Conservation (phyloP, 768 basidiomycete species). For the Amyloporia xantha region DNA sequence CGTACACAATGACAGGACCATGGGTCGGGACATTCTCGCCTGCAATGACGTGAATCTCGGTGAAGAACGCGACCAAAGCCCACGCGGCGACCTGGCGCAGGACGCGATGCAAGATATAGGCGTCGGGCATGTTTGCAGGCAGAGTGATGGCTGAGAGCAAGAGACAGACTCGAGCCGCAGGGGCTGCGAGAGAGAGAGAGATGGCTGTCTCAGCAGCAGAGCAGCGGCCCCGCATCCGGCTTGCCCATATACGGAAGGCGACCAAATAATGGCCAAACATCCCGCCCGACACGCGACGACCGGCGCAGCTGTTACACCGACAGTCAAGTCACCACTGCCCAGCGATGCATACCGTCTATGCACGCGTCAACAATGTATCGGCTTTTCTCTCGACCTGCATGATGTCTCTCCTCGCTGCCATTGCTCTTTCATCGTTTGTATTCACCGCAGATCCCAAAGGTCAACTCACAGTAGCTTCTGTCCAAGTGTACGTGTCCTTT, state of each 20-base stretch:
- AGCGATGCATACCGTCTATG: slow-evolving; percentile 62
- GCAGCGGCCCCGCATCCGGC: no score
- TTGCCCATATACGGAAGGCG: neutral
- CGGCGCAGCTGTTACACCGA: no score
- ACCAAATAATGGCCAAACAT: neutral
- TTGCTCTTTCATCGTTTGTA: slow-evolving; percentile 69
- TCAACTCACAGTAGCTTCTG: slow-evolving; percentile 47
- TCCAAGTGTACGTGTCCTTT: slow-evolving; percentile 69
- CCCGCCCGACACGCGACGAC: neutral
- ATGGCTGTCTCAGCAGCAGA: no score
- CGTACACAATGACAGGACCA: slow-evolving; percentile 92
- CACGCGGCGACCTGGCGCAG: slow-evolving; percentile 65
- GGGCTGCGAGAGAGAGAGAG: slow-evolving; percentile 3
- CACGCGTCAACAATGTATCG: slow-evolving; percentile 69
- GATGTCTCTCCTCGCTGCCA: slow-evolving; percentile 62
- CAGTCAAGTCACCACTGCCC: slow-evolving; percentile 2
- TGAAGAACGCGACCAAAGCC: slow-evolving; percentile 84
- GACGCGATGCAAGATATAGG: slow-evolving; percentile 54
- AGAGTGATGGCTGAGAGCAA: slow-evolving; percentile 1
- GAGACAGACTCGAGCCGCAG: slow-evolving; percentile 1
- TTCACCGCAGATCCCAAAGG: slow-evolving; percentile 55
- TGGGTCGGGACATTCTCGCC: slow-evolving; percentile 81
- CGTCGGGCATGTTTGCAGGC: slow-evolving; percentile 23
- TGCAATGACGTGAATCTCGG: slow-evolving; percentile 79
- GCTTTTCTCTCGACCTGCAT: slow-evolving; percentile 68